Evolutionary conservation across 1,139 yeast species (phyloP), one percentile per base, ranked within the genome.

Genomic region (Diutina mesorugosa): DNA sequence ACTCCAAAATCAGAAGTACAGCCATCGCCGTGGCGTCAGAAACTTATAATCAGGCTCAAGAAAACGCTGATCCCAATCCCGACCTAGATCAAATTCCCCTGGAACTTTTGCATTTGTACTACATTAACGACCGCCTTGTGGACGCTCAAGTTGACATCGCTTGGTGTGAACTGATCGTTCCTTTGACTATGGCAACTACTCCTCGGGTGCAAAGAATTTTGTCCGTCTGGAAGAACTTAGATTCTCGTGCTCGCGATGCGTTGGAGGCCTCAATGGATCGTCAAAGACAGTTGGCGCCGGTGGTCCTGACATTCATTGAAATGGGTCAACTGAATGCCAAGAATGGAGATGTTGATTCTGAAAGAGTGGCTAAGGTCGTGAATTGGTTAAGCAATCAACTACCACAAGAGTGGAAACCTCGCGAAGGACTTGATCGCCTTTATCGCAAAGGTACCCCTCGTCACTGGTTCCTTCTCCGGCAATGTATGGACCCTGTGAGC

Each of bases 41-140:
- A 14, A 62, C 87, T 4, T 90, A 81, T 67, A 68, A 79, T 58
- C 29, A 47, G 16, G 38, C 30, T 29, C 3, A 28, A 4, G 18
- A 29, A 21, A 9, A 30, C 8, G 26, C 26, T 8, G 50, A 47
- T 21, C 26, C 16, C 14, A 21, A 21, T n/a, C 30, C 16, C n/a
- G 30, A 21, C 10, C 8, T 28, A 3, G 51, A 47, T 6, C 14
- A 79, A 62, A 82, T 90, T 29, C 97, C 97, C 1, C 81, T 83
- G 56, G 78, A 78, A 47, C 69, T 90, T 0, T 70, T 90, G 57
- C 81, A 84, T 21, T 76, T 90, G 56, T 76, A 87, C 51, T 90
- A 88, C 65, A 86, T 90, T 60, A 89, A 90, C 66, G 91, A 88
- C 63, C 77, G 72, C 57, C 74, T 75, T 21, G 84, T 90, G 56